Base-by-base conservation (phyloP, 768 basidiomycete genomes). In the Xerocomus spinulosus region DNA sequence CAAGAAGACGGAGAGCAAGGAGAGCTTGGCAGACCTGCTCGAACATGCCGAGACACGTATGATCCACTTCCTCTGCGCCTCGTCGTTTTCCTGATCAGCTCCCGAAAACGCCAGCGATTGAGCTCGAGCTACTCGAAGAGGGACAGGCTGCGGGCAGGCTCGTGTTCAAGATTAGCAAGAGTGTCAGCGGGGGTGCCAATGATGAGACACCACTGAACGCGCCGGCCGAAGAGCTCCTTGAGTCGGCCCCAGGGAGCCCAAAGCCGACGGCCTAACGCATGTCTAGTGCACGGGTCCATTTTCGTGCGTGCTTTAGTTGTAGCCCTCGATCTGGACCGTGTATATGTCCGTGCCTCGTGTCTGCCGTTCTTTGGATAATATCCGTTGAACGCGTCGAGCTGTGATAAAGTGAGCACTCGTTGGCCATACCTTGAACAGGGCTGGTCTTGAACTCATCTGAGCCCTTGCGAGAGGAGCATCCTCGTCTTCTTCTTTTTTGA, bases 1-100 rank as follows among this genome's bases (percentile, higher is more conserved):
- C 49, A 66, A 66, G 49, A 68, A 62, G 52, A 66, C 64, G 26
- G 64, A 66, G 49, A 68, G 55, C 34, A 68, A 58, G 36, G 64
- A 66, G 49, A 66, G 59, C 26, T 46, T 66, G 2, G 64, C 59
- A 2, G 64, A 66, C 43, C 44, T 66, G 10, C 64, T 66, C n/a
- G 66, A 66, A 23, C 64, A 68, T 21, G 42, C 55, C 1, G 66
- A 59, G 29, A 51, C 59, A 24, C 61, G 64, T 68, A 14, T n/a
- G 64, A 55, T 18, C 29, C 20, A 8, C 21, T 32, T 39, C 5
- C 25, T n/a, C 41, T 6, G 1, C 6, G 12, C 12, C 21, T 15
- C 4, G 6, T 28, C 26, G 32, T 25, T 15, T 25, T 17, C 18
- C 46, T 57, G 15, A 54, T 17, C 26, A 24, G 25, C 2, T 23